A percentile compares a stretch with the other conserved stretches of the same genome.
Conservation (phyloP, 2,329 filamentous ascomycete genomes). For the Pestalotiopsis sp. region DNA sequence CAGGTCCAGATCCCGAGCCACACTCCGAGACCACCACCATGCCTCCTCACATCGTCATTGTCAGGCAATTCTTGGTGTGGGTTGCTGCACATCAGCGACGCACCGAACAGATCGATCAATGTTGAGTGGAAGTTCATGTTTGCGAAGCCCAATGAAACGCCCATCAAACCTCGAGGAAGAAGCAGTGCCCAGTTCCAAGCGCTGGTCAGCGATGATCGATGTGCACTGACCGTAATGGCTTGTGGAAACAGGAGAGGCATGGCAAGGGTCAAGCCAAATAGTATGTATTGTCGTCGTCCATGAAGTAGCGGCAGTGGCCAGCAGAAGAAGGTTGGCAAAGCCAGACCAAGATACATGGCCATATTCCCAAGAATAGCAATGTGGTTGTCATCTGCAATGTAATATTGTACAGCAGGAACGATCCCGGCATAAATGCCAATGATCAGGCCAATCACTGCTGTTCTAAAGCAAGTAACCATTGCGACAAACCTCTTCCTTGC, state of each 20-base stretch:
- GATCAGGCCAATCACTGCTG: conserved; percentile 69
- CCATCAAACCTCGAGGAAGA: conserved; percentile 66
- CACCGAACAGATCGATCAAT: conserved; percentile 75
- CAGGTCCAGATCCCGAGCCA: conserved; percentile 81
- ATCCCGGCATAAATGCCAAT: conserved; percentile 78
- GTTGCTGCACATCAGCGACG: conserved; percentile 71
- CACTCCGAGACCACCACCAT: conserved; percentile 78
- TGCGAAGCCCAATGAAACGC: conserved; percentile 71
- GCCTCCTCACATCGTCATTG: conserved; percentile 68
- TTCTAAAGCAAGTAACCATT: conserved; percentile 71
- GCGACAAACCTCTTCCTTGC: conserved; percentile 71
- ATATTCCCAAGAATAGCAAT: conserved; percentile 74
- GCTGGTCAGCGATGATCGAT: conserved; percentile 56
- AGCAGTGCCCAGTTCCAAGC: conserved; percentile 65
- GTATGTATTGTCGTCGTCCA: conserved; percentile 76
- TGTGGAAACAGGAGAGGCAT: conserved; percentile 78
- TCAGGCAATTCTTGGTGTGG: conserved; percentile 75
- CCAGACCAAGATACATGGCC: conserved; percentile 70
- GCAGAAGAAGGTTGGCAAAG: conserved; percentile 68
- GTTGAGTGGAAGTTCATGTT: conserved; percentile 77
- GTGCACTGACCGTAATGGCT: conserved; percentile 63
- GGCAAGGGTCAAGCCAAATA: conserved; percentile 67
- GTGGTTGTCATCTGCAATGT: conserved; percentile 70
- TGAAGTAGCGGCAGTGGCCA: conserved; percentile 78
- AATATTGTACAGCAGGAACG: conserved; percentile 79